Conservation (phyloP, 1,284 basidiomycete species). For the Macrocystidia cucumis region DNA sequence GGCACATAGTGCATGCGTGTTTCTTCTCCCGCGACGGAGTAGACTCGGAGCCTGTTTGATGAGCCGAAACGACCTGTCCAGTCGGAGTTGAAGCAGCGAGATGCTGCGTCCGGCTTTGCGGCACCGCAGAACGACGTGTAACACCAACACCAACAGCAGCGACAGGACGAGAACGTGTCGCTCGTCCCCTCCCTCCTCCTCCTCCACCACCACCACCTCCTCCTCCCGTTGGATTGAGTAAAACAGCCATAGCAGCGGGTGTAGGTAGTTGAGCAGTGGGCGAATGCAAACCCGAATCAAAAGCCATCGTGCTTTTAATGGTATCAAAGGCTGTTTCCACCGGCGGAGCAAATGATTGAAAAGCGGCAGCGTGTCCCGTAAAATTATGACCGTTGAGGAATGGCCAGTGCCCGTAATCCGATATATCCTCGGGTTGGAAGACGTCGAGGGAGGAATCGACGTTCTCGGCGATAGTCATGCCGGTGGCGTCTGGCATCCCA, state of each 20-base stretch:
- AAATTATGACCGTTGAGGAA: too few relatives aligned
- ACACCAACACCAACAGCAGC: too few relatives aligned
- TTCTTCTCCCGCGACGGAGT: constrained; percentile 49
- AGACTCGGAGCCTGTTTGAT: too few relatives aligned
- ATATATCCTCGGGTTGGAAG: constrained; percentile 29
- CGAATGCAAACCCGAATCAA: constrained; percentile 17
- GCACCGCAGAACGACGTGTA: too few relatives aligned
- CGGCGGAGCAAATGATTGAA: constrained; percentile 14
- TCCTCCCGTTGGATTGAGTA: constrained; percentile 30
- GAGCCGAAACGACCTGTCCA: too few relatives aligned
- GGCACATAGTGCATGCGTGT: constrained; percentile 73
- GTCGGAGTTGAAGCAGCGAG: too few relatives aligned
- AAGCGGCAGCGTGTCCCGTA: constrained; percentile 14
- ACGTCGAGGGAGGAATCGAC: constrained; percentile 13
- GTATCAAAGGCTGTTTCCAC: constrained; percentile 15
- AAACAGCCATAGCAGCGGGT: constrained; percentile 36
- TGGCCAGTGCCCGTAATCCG: constrained; percentile 27
- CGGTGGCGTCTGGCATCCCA: constrained; percentile 40
- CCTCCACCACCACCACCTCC: too few relatives aligned
- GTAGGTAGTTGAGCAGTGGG: constrained; percentile 31
- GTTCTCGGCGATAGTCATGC: constrained; percentile 31
- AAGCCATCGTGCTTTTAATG: constrained; percentile 20
- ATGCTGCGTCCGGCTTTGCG: constrained; percentile 2
- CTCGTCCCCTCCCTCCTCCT: too few relatives aligned
- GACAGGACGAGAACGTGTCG: too few relatives aligned